Evolutionary conservation across 345 rosid species (phyloP), one percentile per base, ranked within the genome.

Genomic region (Acer yangbiense): DNA sequence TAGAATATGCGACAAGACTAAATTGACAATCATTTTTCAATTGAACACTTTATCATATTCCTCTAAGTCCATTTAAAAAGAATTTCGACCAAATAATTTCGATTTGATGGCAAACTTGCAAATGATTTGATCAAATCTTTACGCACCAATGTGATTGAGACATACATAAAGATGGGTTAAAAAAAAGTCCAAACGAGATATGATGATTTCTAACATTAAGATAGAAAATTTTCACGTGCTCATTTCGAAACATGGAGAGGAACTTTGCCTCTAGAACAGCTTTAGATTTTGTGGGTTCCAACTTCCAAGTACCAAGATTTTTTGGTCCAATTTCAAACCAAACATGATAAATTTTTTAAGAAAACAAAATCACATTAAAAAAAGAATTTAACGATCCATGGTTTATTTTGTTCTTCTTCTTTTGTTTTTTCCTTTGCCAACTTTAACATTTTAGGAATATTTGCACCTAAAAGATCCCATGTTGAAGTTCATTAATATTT

Each of bases 31-130:
- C 76, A 71, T 65, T 71, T 46, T 52, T 21, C 9, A 21, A 2
- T 68, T 62, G 82, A 79, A 76, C 44, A 61, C 21, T 2, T 43
- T 48, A 13, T 21, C 25, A 39, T 23, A n/a, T 57, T n/a, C 18
- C 7, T 13, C 35, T 14, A n/a, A 52, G 3, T 68, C 63, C 77
- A 73, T 60, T 46, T 2, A 54, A 25, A 16, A 7, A 50, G 46
- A 43, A 43, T 43, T 17, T 69, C 50, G 78, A 79, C 75, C 63
- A 21, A 69, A 75, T 74, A 14, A 74, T 74, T 79, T 39, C 3
- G 78, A 63, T 79, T 62, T 68, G 71, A 69, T 58, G 14, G 73
- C 55, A 69, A 55, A 43, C 21, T 39, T 46, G 7, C 63, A 9
- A 41, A 41, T 65, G 72, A 46, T 69, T 75, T 75, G 52, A 55